Conservation (phyloP, 108 stramenopile species). For the Hondaea fermentalgiana region DNA sequence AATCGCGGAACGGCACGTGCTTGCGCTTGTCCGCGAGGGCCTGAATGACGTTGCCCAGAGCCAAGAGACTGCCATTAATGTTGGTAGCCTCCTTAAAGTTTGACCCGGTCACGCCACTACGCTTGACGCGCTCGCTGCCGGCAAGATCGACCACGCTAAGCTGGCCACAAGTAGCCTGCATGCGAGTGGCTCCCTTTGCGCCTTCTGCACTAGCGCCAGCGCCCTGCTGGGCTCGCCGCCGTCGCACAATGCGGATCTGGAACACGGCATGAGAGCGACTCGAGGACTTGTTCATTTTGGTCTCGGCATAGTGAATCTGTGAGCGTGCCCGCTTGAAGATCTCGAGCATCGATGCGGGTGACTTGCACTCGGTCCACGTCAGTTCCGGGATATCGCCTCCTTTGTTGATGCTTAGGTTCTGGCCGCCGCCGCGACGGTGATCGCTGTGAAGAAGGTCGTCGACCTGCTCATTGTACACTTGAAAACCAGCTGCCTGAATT, state of each 20-base stretch:
- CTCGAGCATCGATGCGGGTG: neutral
- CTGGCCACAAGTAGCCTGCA: neutral
- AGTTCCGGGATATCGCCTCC: neutral
- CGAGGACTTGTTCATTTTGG: constrained; percentile 28
- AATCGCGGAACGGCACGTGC: constrained; percentile 32
- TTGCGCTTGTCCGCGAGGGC: constrained; percentile 27
- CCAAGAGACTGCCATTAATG: constrained; percentile 27
- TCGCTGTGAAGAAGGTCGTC: constrained; percentile 16
- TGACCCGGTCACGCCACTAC: constrained; percentile 15
- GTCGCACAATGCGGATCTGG: constrained; percentile 11
- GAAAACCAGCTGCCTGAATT: constrained; percentile 9
- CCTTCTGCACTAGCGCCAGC: neutral
- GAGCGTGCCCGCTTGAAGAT: neutral
- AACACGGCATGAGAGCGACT: constrained; percentile 21
- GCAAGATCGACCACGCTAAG: constrained; percentile 28
- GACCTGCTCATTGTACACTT: constrained; percentile 39
- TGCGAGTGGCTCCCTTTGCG: neutral
- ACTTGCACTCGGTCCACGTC: neutral
- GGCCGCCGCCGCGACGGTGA: neutral
- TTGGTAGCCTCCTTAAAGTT: constrained; percentile 26
- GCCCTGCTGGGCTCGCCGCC: neutral
- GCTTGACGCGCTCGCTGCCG: constrained; percentile 26
- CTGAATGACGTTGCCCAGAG: constrained; percentile 35
- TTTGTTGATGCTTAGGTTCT: neutral
- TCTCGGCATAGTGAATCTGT: constrained; percentile 17